phyloP scores from a whole-genome alignment of 352 stramenopile species.

The Phytophthora sansomeana region DNA sequence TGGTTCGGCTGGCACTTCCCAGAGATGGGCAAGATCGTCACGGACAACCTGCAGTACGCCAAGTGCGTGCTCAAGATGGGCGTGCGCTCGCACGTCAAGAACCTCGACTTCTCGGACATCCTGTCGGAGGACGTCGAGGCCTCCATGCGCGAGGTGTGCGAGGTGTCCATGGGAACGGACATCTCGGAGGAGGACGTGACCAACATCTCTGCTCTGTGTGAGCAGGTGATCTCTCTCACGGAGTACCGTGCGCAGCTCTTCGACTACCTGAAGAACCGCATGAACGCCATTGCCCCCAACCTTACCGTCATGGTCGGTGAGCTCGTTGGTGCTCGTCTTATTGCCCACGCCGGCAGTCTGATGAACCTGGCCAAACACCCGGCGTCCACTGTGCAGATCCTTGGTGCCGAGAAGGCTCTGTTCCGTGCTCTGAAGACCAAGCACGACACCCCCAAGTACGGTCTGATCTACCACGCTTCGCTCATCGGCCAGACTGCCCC shows the following conservation, averaged over 20 bases:
- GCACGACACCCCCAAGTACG: constrained; percentile 99
- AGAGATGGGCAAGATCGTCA: constrained; percentile 98
- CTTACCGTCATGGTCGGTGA: constrained; percentile 99
- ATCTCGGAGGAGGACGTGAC: constrained; percentile 98
- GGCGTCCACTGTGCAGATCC: constrained; percentile 98
- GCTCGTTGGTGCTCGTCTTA: constrained; percentile 98
- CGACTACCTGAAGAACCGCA: constrained; percentile 99
- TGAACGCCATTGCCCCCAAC: constrained; percentile 99
- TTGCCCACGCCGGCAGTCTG: constrained; percentile 98
- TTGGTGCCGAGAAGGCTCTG: constrained; percentile 99
- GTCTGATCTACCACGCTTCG: constrained; percentile 99
- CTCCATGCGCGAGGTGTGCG: constrained; percentile 97
- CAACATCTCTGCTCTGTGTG: constrained; percentile 95
- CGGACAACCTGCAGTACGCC: constrained; percentile 99
- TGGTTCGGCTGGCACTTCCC: constrained; percentile 99
- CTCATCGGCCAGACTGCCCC: constrained; percentile 99
- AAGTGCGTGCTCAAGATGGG: constrained; percentile 98
- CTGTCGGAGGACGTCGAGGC: constrained; percentile 92
- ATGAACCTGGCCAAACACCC: constrained; percentile 99
- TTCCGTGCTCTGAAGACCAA: constrained; percentile 99
- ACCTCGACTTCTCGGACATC: constrained; percentile 93
- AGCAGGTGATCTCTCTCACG: constrained; percentile 92
- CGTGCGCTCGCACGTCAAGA: constrained; percentile 93
- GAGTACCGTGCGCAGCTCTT: constrained; percentile 97
- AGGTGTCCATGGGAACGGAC: constrained; percentile 99